Conservation (phyloP, 192 early-diverging fungal species). For the Coemansia sp. region DNA sequence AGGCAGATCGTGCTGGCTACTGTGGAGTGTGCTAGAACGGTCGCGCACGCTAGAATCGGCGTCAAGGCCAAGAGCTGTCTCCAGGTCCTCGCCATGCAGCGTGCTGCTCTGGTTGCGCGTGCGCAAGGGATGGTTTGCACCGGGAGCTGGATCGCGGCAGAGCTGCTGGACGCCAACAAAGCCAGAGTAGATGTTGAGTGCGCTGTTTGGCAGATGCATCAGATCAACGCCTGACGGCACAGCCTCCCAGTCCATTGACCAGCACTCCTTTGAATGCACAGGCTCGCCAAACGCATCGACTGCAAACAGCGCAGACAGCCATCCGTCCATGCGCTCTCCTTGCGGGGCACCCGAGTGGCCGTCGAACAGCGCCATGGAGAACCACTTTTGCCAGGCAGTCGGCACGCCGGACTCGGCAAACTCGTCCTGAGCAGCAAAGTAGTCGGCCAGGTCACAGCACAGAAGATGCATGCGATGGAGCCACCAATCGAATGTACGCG, state of each 20-base stretch:
- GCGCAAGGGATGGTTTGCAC: neutral
- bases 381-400: slow-evolving; percentile 23
- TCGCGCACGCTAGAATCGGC: slow-evolving; percentile 17
- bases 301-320: slow-evolving; percentile 45
- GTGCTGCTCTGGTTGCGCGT: slow-evolving; percentile 21
- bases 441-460: slow-evolving; percentile 47
- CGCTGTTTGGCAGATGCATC: slow-evolving; percentile 13
- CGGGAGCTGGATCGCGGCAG: neutral
- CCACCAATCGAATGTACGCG: slow-evolving; percentile 44
- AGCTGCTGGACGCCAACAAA: slow-evolving; percentile 51
- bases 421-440: slow-evolving; percentile 42
- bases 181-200: slow-evolving; percentile 43
- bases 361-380: slow-evolving; percentile 36
- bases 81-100: slow-evolving; percentile 29
- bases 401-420: slow-evolving; percentile 12
- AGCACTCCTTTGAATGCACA: slow-evolving; percentile 28
- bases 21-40: slow-evolving; percentile 10
- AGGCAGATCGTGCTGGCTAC: neutral
- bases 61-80: slow-evolving; percentile 18
- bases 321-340: slow-evolving; percentile 38
- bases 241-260: slow-evolving; percentile 36
- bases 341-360: slow-evolving; percentile 35
- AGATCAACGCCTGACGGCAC: slow-evolving; percentile 50
- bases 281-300: slow-evolving; percentile 17
- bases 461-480: slow-evolving; percentile 45